Percentiles rank a stretch among this genome's conserved stretches.
Evolutionary conservation across 169 alveolate species (phyloP).

Genomic region (Plasmodium vinckei): DNA sequence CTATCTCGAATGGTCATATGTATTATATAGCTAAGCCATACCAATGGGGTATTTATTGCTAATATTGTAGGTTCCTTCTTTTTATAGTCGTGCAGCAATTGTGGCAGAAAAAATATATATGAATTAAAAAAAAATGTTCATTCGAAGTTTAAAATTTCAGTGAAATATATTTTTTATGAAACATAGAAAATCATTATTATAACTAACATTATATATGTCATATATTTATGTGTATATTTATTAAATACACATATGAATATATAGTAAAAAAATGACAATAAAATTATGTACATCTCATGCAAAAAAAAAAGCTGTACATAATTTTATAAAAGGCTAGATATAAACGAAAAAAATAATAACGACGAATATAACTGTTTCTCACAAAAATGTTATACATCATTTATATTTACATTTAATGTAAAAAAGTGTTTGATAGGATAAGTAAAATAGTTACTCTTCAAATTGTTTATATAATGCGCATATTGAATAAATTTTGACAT

Average conservation of each 20-base stretch:
- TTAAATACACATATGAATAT: not conserved
- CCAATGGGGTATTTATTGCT: too few species aligned
- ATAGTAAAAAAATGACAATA: not conserved
- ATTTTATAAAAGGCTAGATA: not conserved
- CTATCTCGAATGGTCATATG: too few species aligned
- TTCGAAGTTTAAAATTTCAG: not conserved
- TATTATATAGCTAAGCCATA: too few species aligned
- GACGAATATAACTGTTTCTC: too few species aligned
- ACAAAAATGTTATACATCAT: too few species aligned
- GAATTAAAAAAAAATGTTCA: not conserved
- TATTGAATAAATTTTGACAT: too few species aligned
- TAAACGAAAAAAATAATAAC: too few species aligned
- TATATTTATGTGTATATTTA: constrained; percentile 5
- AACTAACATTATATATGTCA: constrained; percentile 2
- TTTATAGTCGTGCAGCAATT: not conserved
- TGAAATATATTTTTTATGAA: not conserved
- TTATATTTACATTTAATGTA: too few species aligned
- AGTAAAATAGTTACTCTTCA: too few species aligned
- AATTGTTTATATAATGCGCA: too few species aligned
- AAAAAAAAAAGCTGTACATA: constrained; percentile 1
- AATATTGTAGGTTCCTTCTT: not conserved
- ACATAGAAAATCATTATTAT: not conserved
- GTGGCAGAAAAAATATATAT: not conserved
- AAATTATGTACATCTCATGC: not conserved
- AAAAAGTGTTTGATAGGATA: too few species aligned